Evolutionary conservation across 2,329 filamentous ascomycete species (phyloP).

Genomic region (Cryphonectria japonica): DNA sequence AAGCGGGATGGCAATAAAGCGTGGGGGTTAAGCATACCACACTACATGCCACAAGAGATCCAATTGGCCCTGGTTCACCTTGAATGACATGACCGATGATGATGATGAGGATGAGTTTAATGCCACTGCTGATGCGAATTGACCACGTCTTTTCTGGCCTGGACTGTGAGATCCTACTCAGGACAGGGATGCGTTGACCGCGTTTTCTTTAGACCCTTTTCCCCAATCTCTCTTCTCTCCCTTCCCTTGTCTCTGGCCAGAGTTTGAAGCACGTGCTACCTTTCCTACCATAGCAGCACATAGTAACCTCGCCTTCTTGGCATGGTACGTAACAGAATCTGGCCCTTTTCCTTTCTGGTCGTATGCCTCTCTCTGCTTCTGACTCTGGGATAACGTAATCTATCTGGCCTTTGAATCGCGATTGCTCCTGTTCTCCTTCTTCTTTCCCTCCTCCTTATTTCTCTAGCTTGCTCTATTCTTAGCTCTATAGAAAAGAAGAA

Average conservation of each 20-base stretch:
- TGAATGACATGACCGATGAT: not conserved
- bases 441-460: not conserved
- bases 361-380: not conserved
- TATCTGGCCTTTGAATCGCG: not conserved
- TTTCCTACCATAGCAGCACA: too few relatives aligned
- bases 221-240: too few relatives aligned
- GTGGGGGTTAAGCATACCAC: constrained; percentile 1
- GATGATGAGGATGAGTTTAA: not conserved
- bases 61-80: not conserved
- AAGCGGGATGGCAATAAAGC: not conserved
- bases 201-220: not conserved
- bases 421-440: not conserved
- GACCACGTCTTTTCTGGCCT: not conserved
- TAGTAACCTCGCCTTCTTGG: not conserved
- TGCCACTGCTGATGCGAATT: not conserved
- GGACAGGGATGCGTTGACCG: constrained; percentile 16
- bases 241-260: constrained; percentile 6
- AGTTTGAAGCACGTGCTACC: constrained; percentile 8
- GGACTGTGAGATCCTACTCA: not conserved
- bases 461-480: not conserved
- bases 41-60: not conserved
- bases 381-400: not conserved
- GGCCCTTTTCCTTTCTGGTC: not conserved
- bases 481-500: rapidly evolving
- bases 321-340: not conserved